These are phyloP conservation scores for Thymus mandschuricus DNA, from an alignment of 257 asterid species.

Conservation along the genomic window DNA sequence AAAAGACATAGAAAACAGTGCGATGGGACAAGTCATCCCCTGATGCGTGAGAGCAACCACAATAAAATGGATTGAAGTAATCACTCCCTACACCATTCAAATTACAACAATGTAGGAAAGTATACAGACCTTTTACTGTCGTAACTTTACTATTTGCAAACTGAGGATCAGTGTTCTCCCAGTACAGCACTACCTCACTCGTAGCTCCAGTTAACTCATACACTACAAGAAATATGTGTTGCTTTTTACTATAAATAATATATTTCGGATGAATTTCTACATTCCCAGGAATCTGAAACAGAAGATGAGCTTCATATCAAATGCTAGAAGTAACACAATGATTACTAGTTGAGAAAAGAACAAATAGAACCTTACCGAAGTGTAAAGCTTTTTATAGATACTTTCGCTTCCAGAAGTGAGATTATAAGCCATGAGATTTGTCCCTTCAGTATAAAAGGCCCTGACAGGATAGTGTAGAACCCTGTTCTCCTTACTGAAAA, in stretches of 20 bases:
- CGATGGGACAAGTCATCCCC: not conserved
- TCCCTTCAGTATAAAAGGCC: slow-evolving; percentile 89
- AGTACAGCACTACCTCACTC: slow-evolving; percentile 84
- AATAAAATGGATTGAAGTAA: slow-evolving; percentile 31
- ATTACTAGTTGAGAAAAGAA: slow-evolving; percentile 22
- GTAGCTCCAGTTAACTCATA: slow-evolving; percentile 77
- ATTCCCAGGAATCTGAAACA: slow-evolving; percentile 84
- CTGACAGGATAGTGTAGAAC: slow-evolving; percentile 98
- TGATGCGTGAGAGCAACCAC: not conserved
- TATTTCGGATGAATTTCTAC: slow-evolving; percentile 79
- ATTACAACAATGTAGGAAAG: slow-evolving; percentile 31
- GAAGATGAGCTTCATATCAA: slow-evolving; percentile 32
- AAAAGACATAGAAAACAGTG: not conserved
- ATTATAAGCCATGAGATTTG: slow-evolving; percentile 92
- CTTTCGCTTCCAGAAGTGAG: slow-evolving; percentile 88
- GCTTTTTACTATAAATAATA: slow-evolving; percentile 78
- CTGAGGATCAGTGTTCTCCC: slow-evolving; percentile 93
- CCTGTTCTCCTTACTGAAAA: slow-evolving; percentile 85
- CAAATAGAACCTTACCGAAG: slow-evolving; percentile 60
- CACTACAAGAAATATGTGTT: slow-evolving; percentile 84
- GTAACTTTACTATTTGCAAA: slow-evolving; percentile 79
- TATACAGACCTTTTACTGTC: slow-evolving; percentile 74
- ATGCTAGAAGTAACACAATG: slow-evolving; percentile 27
- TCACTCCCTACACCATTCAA: slow-evolving; percentile 9
- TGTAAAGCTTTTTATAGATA: slow-evolving; percentile 85